These are phyloP conservation scores for Clonostachys chloroleuca DNA, from an alignment of 2,329 filamentous ascomycete species.

Conservation along the genomic window DNA sequence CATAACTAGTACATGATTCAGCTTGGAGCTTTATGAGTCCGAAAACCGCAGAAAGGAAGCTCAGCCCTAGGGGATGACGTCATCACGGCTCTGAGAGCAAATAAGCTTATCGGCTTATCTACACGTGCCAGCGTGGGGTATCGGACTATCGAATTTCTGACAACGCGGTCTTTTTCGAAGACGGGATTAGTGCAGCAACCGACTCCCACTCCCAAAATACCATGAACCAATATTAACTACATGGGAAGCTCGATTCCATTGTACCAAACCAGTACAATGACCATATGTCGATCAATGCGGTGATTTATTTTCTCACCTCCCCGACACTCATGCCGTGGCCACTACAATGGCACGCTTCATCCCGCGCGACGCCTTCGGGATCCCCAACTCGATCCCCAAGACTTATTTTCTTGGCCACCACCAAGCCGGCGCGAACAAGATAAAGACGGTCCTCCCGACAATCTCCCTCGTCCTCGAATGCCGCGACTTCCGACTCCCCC, in stretches of 20 bases:
- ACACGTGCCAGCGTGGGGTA: background rate
- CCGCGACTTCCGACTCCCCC: conserved; percentile 84
- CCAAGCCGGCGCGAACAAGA: conserved; percentile 72
- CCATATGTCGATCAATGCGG: background rate
- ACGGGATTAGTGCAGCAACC: too few relatives aligned
- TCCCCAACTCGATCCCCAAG: conserved; percentile 69
- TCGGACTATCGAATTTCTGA: too few relatives aligned
- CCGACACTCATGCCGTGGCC: background rate
- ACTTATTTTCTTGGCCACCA: conserved; percentile 97
- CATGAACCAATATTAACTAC: too few relatives aligned
- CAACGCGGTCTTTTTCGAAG: too few relatives aligned
- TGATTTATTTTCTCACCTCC: background rate
- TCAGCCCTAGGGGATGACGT: too few relatives aligned
- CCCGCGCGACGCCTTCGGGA: conserved; percentile 69
- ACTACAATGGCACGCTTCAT: conserved; percentile 48
- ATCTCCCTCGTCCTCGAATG: conserved; percentile 92
- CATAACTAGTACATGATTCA: too few relatives aligned
- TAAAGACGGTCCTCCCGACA: conserved; percentile 74
- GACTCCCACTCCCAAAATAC: too few relatives aligned
- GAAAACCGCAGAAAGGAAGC: too few relatives aligned
- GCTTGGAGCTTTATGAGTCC: too few relatives aligned
- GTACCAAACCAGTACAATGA: background rate
- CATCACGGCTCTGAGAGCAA: too few relatives aligned
- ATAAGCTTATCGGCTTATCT: background rate
- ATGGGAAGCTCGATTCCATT: too few relatives aligned